These are phyloP conservation scores for Meyerozyma elateridarum DNA, from an alignment of 1,139 yeast genomes.

Conservation along the genomic window DNA sequence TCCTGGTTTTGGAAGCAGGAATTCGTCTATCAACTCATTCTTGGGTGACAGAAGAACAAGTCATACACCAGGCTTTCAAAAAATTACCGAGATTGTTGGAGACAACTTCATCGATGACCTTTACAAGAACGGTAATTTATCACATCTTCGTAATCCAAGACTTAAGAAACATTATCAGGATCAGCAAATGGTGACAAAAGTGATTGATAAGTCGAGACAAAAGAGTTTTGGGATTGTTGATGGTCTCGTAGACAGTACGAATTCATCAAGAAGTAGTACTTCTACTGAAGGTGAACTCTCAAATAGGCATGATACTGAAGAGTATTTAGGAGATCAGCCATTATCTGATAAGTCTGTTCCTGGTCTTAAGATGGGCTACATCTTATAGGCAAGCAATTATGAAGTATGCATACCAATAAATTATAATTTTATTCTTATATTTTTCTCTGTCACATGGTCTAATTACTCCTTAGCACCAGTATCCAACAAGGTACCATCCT, in stretches of 20 bases:
- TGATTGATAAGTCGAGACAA: conserved; percentile 14
- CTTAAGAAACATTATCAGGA: conserved; percentile 31
- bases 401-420: conserved; percentile 5
- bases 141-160: conserved; percentile 32
- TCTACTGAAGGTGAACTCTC: conserved; percentile 6
- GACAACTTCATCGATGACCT: conserved; percentile 22
- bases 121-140: conserved; percentile 20
- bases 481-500: conserved; percentile 14
- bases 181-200: conserved; percentile 6
- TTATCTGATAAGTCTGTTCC: conserved; percentile 10
- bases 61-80: conserved; percentile 14
- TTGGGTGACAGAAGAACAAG: conserved; percentile 24
- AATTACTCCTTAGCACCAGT: conserved; percentile 6
- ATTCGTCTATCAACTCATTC: conserved; percentile 27
- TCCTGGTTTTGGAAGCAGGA: conserved; percentile 9
- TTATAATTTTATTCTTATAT: neutral
- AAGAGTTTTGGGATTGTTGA: conserved; percentile 27
- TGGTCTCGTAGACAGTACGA: conserved; percentile 7
- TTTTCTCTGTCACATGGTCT: neutral
- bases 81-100: conserved; percentile 23
- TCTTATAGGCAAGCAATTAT: too few relatives aligned
- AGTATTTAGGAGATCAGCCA: conserved; percentile 13
- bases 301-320: conserved; percentile 14
- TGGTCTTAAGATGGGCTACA: conserved; percentile 19
- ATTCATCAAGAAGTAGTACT: conserved; percentile 7